Evolutionary conservation across 139 green algal species (phyloP).

Genomic region (Desmodesmus armatus): DNA sequence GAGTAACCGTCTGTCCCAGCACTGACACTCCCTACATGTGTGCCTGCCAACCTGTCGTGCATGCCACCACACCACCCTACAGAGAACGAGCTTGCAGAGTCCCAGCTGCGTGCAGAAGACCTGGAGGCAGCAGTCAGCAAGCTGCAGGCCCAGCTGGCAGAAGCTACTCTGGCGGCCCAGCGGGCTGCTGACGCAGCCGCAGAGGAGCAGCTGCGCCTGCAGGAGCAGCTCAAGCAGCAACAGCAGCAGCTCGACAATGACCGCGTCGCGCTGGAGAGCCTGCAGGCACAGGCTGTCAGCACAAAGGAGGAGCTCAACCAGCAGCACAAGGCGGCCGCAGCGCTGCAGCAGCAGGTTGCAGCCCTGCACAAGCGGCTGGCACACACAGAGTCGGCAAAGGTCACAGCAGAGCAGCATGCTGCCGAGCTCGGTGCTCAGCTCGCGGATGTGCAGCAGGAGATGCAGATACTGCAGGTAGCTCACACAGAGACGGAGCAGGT

Average conservation of each 20-base stretch:
- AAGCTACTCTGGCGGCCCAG: not conserved
- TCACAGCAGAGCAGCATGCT: constrained; percentile 12
- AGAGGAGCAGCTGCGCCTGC: not conserved
- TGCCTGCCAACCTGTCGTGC: not conserved
- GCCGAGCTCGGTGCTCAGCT: constrained; percentile 4
- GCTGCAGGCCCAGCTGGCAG: constrained; percentile 25
- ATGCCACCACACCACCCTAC: not conserved
- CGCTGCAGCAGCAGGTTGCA: not conserved
- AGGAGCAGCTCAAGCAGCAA: constrained; percentile 27
- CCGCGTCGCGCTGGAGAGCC: not conserved
- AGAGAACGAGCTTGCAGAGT: constrained; percentile 9
- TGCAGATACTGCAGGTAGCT: constrained; percentile 8
- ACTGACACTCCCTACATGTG: too few species aligned
- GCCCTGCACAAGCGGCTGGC: constrained; percentile 12
- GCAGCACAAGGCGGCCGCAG: constrained; percentile 29
- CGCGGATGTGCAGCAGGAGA: constrained; percentile 3
- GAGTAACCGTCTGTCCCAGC: too few species aligned
- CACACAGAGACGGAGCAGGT: constrained; percentile 29
- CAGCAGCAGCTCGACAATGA: constrained; percentile 14
- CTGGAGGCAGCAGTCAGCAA: constrained; percentile 10
- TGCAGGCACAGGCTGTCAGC: constrained; percentile 6
- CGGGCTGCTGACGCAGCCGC: not conserved
- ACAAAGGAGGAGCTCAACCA: not conserved
- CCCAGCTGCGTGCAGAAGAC: not conserved
- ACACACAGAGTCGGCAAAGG: constrained; percentile 18